Evolutionary conservation across 352 stramenopile species (phyloP), one percentile per base, ranked within the genome.

Genomic region (Pythium monospermum): DNA sequence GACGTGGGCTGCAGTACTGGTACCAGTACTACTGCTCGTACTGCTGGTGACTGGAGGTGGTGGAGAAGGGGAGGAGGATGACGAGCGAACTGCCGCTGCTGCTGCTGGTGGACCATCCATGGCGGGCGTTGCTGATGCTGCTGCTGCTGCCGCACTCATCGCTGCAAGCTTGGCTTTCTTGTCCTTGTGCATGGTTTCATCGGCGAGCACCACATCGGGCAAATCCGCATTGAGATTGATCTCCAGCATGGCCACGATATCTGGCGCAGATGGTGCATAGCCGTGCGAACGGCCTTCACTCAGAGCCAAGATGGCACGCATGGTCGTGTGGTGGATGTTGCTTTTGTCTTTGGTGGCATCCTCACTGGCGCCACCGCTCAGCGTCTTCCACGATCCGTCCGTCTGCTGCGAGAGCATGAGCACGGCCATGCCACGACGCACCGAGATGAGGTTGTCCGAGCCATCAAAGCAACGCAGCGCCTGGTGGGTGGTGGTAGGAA

Each of bases 381-480:
- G 22, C 23, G 66, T 37, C 23, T 44, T 49, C 82, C 82, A 92
- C 19, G 64, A 73, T 22, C 82, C 82, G 64, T 89, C 75, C 4
- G 71, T 47, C 5, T 61, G 62, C 58, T 92, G 82, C 10, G 69
- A 60, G 12, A 75, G 43, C 35, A 92, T 46, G 54, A 92, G 63
- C 30, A 83, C 79, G n/a, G 76, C 73, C 49, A 87, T 79, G 7
- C 66, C 82, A 18, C 82, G 78, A 30, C 75, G 78, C 18, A 89
- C 75, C 18, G 74, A 66, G 23, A 88, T 69, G 18, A 90, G 61
- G 56, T 87, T 84, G 46, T 76, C 71, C 1, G 82, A 72, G 15
- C 75, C 73, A 30, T 86, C 75, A 53, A 90, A 90, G 44, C 76
- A 87, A 15, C 70, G 71, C 19, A 92, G 72, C 19, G 82, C 76